Evolutionary conservation across 306 rosid genomes (phyloP).

Genomic region (Canavalia ensiformis): DNA sequence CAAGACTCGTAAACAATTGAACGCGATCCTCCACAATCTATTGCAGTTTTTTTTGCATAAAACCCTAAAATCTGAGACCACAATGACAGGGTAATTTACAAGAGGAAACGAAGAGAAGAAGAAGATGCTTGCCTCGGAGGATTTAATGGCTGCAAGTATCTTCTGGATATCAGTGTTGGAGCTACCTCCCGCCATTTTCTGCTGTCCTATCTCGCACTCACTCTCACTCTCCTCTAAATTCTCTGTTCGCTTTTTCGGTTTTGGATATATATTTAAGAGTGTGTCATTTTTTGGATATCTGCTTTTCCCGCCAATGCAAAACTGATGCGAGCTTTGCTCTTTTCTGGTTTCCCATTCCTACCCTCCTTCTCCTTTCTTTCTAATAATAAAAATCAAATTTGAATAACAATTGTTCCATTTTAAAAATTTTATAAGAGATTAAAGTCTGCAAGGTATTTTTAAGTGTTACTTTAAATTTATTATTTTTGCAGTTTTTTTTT

Average conservation of each 20-base stretch:
- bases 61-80: conserved; percentile 28
- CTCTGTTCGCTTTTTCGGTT: not conserved
- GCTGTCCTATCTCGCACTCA: not conserved
- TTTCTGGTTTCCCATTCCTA: not conserved
- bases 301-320: conserved; percentile 44
- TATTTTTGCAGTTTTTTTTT: no score
- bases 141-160: conserved; percentile 67
- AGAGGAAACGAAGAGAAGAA: conserved; percentile 21
- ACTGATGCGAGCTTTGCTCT: not conserved
- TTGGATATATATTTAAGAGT: not conserved
- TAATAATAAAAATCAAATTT: no score
- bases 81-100: not conserved
- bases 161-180: conserved; percentile 61
- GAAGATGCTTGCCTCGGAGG: conserved; percentile 76
- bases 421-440: no score
- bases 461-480: no score
- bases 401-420: no score
- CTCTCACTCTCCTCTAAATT: not conserved
- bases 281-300: not conserved
- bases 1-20: conserved; percentile 63
- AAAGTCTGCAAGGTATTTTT: no score
- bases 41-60: not conserved
- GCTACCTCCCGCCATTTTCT: conserved; percentile 68
- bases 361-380: not conserved
- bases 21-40: conserved; percentile 80